phyloP scores from a whole-genome alignment of 2,329 filamentous ascomycete genomes.

The Colletotrichum paranaense region DNA sequence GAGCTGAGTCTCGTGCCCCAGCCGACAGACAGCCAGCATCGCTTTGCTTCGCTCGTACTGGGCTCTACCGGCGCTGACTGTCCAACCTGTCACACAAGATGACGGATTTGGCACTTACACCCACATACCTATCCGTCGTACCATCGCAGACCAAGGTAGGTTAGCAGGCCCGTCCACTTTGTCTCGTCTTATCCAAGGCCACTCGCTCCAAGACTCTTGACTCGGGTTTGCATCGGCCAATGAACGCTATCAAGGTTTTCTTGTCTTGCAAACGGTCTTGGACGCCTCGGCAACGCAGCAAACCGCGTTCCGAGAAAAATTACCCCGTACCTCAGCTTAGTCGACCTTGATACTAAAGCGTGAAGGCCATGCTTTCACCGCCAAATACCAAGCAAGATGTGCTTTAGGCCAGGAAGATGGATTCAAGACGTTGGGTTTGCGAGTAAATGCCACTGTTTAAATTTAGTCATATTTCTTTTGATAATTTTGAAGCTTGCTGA shows the following conservation, averaged over 20 bases:
- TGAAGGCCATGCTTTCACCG: too few species aligned
- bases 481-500: neutral
- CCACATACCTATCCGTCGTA: neutral
- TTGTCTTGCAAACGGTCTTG: constrained; percentile 1
- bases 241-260: neutral
- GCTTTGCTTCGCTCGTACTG: neutral
- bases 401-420: neutral
- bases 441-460: neutral
- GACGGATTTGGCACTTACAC: neutral
- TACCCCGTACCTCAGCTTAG: too few species aligned
- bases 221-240: neutral
- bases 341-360: too few species aligned
- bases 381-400: neutral
- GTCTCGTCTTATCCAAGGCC: neutral
- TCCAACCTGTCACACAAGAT: neutral
- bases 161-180: neutral
- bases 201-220: neutral
- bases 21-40: neutral
- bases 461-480: neutral
- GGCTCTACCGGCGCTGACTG: neutral
- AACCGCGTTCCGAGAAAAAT: neutral
- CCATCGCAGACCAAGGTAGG: neutral
- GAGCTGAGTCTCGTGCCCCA: neutral
- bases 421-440: neutral
- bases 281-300: neutral